Evolutionary conservation across 208 protist species (phyloP).

Genomic region (Crithidia fasciculata): DNA sequence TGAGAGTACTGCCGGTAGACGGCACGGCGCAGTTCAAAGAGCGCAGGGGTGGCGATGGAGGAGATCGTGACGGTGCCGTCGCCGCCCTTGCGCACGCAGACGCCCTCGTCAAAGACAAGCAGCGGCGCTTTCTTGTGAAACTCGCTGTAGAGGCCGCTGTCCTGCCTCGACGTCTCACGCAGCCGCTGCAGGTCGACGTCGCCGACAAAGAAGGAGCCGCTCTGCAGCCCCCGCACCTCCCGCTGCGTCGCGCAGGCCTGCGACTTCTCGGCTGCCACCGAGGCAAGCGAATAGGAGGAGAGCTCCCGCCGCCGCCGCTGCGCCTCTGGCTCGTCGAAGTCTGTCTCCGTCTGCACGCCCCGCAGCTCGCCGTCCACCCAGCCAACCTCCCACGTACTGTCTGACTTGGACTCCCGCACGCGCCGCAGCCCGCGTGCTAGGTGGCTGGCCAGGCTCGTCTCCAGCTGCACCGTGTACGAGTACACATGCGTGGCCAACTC

Average conservation of each 20-base stretch:
- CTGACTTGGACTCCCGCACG: conserved; percentile 69
- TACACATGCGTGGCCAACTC: conserved; percentile 86
- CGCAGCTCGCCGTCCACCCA: conserved; percentile 81
- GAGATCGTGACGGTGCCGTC: conserved; percentile 81
- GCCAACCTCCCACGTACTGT: conserved; percentile 83
- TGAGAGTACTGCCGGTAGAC: conserved; percentile 87
- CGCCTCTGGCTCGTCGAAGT: conserved; percentile 31
- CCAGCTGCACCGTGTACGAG: conserved; percentile 81
- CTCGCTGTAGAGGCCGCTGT: conserved; percentile 67
- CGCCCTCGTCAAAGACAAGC: conserved; percentile 82
- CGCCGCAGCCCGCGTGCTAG: conserved; percentile 51
- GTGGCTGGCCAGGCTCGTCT: conserved; percentile 55
- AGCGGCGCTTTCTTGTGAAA: conserved; percentile 80
- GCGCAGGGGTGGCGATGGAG: conserved; percentile 73
- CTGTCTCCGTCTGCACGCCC: conserved; percentile 24
- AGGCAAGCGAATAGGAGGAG: conserved; percentile 47
- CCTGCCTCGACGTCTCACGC: conserved; percentile 54
- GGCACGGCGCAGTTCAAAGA: conserved; percentile 73
- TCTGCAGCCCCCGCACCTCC: conserved; percentile 54
- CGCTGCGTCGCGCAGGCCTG: conserved; percentile 69
- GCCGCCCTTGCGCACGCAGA: conserved; percentile 75
- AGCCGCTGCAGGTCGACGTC: conserved; percentile 69
- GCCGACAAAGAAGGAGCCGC: conserved; percentile 88
- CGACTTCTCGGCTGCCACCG: conserved; percentile 48
- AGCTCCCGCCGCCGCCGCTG: conserved; percentile 36